phyloP scores from a whole-genome alignment of 805 yeast genomes.

The Wickerhamiella galacta region DNA sequence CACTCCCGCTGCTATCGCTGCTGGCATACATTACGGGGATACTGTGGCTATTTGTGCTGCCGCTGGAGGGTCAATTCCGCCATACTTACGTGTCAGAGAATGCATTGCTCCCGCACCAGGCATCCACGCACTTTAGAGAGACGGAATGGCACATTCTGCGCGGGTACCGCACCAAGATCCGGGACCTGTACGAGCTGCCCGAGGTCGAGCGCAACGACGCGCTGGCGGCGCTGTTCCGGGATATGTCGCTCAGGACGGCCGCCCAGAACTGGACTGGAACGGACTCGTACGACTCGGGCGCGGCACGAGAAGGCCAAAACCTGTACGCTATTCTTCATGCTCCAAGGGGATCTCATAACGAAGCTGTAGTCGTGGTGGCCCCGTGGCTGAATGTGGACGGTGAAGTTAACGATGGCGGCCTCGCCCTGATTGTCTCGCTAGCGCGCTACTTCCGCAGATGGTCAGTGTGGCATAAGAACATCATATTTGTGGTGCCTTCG shows the following conservation, averaged over 20 bases:
- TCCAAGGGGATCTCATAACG: conserved; percentile 92
- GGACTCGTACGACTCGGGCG: conserved; percentile 15
- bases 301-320: conserved; percentile 31
- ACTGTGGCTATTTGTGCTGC: conserved; percentile 42
- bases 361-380: conserved; percentile 76
- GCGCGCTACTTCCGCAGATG: conserved; percentile 68
- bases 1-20: conserved; percentile 19
- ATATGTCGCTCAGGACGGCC: conserved; percentile 55
- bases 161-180: conserved; percentile 57
- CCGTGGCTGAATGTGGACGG: conserved; percentile 68
- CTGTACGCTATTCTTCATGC: conserved; percentile 78
- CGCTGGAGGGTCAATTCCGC: conserved; percentile 68
- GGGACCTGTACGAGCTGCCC: conserved; percentile 19
- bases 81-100: conserved; percentile 83
- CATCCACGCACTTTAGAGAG: conserved; percentile 77
- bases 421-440: conserved; percentile 52
- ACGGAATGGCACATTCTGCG: conserved; percentile 85
- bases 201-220: conserved; percentile 18
- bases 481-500: conserved; percentile 68
- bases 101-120: conserved; percentile 95
- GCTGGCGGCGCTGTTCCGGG: conserved; percentile 44
- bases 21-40: conserved; percentile 27
- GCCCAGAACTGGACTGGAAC: conserved; percentile 24
- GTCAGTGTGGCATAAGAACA: conserved; percentile 92
- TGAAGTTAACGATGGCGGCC: conserved; percentile 60